Base-by-base conservation (phyloP, 768 basidiomycete genomes). In the Leccinellum luteum region DNA sequence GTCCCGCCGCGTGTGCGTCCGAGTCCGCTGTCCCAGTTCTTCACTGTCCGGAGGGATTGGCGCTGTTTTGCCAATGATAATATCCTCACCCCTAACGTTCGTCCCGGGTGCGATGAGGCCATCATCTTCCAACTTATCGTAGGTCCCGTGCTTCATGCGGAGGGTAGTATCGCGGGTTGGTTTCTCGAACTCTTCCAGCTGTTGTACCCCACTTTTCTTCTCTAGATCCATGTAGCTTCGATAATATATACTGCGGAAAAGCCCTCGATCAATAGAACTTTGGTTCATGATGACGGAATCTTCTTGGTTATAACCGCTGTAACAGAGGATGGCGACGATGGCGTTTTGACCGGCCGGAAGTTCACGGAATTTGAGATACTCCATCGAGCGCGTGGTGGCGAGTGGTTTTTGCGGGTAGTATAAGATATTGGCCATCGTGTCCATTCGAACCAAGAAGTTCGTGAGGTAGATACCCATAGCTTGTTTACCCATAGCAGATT, bases 221-320 rank as follows among this genome's bases (percentile, higher is more conserved):
- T 98, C 97, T 52, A 94, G 81, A 74, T 99, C 97, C 88, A 95
- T 97, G 70, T 98, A 98, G 66, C 94, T 94, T 65, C 97, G 86
- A 72, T 98, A 98, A 74, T 98, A 99, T 66, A 99, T 91, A 79
- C 94, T 96, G 35, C 96, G 86, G 89, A 99, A 99, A 30, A 99
- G 81, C 58, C 97, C 96, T 57, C 97, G 91, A 69, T 99, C 96
- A 64, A 99, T 91, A 27, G 97, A 96, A 65, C 91, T 94, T 75
- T 99, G 97, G 72, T 98, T 98, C 96, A 99, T 98, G 76, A 99
- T 98, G 75, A 99, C 97, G 61, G 97, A 99, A 82, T 99, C 97
- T 84, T 98, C 97, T 76, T 99, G 97, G 73, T 99, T 99, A 77
- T 99, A 99, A 49, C 96, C 96, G 65, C 94, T 98, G 76, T 99